These are phyloP conservation scores for Rhodotorula sp. DNA, from an alignment of 1,284 basidiomycete species.

Conservation along the genomic window DNA sequence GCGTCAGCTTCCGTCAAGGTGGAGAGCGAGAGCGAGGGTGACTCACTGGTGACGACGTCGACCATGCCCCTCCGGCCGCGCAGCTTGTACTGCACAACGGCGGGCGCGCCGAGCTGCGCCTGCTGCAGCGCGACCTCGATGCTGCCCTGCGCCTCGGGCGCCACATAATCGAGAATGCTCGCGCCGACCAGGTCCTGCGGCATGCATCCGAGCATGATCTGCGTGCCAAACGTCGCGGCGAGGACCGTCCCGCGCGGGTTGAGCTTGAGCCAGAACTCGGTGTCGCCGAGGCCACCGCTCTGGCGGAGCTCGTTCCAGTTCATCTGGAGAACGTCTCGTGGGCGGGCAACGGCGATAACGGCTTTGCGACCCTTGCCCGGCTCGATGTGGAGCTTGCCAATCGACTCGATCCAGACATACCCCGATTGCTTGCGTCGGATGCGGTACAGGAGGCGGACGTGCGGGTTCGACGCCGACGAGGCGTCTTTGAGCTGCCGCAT, in stretches of 20 bases:
- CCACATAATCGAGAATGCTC: constrained; percentile 24
- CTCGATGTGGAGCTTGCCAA: constrained; percentile 80
- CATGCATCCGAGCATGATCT: constrained; percentile 26
- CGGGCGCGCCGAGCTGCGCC: constrained; percentile 27
- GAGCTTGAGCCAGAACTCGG: constrained; percentile 46
- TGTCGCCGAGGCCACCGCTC: constrained; percentile 44
- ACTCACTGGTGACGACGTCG: constrained; percentile 41
- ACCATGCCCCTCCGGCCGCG: constrained; percentile 14
- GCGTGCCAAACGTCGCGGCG: constrained; percentile 37
- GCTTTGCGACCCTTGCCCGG: constrained; percentile 81
- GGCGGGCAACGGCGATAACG: constrained; percentile 76
- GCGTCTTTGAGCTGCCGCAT: constrained; percentile 88
- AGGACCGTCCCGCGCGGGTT: constrained; percentile 42
- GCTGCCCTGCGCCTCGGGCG: constrained; percentile 21
- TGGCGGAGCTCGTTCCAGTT: constrained; percentile 58
- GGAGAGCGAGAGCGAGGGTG: no score
- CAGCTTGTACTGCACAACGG: constrained; percentile 35
- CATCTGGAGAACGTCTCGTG: constrained; percentile 66
- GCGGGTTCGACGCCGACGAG: constrained; percentile 51
- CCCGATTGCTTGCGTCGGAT: constrained; percentile 65
- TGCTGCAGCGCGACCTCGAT: constrained; percentile 31
- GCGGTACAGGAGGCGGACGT: constrained; percentile 75
- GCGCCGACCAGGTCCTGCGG: constrained; percentile 25
- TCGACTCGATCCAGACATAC: constrained; percentile 83
- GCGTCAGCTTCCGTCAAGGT: not conserved